phyloP scores from a whole-genome alignment of 2,329 filamentous ascomycete genomes.

The Fusarium marasasianum region DNA sequence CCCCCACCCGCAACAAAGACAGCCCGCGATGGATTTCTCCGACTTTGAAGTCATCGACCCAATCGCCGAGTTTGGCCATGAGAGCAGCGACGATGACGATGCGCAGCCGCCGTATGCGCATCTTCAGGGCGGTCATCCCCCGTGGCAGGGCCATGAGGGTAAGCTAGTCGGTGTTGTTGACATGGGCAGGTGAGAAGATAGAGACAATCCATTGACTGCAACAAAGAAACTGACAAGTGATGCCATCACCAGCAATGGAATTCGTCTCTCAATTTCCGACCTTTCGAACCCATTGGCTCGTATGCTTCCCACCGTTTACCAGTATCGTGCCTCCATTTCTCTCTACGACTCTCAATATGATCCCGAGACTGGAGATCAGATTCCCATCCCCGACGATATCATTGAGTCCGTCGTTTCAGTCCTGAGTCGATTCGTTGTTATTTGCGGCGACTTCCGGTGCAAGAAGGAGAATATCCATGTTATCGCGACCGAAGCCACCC shows the following conservation, averaged over 20 bases:
- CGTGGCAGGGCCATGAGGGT: conserved; percentile 45
- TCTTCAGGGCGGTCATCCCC: conserved; percentile 35
- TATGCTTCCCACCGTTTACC: conserved; percentile 61
- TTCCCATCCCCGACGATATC: conserved; percentile 44
- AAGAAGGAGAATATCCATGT: conserved; percentile 42
- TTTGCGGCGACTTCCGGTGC: conserved; percentile 43
- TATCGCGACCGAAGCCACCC: conserved; percentile 47
- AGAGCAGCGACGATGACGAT: conserved; percentile 25
- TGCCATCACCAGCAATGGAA: conserved; percentile 66
- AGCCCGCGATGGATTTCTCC: conserved; percentile 36
- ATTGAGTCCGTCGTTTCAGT: conserved; percentile 43
- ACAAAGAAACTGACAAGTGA: conserved; percentile 12
- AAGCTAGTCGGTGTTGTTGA: conserved; percentile 49
- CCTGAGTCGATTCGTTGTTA: conserved; percentile 42
- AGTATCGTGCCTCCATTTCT: conserved; percentile 46
- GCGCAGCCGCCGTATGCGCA: background rate
- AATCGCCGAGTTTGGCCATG: conserved; percentile 30
- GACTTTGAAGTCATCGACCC: conserved; percentile 41
- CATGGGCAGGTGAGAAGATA: conserved; percentile 48
- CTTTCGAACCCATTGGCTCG: conserved; percentile 61
- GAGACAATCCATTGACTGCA: background rate
- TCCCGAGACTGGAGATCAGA: conserved; percentile 43
- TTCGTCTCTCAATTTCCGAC: conserved; percentile 71
- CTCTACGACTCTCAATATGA: conserved; percentile 48
- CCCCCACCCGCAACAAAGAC: background rate